Conservation (phyloP, 1,284 basidiomycete species). For the Neolentinus lepideus region DNA sequence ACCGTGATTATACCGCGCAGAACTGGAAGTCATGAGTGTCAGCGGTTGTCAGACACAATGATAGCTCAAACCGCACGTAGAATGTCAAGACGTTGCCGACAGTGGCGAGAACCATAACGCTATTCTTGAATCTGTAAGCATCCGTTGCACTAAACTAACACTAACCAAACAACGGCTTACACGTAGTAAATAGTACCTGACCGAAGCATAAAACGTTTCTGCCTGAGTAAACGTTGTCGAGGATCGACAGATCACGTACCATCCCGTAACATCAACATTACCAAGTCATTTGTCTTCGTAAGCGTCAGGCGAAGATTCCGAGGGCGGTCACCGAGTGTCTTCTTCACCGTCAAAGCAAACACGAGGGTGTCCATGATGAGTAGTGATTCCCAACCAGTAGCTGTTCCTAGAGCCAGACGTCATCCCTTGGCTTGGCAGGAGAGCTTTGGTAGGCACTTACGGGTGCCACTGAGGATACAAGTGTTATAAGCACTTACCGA, state of each 20-base stretch:
- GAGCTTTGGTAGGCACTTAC: background rate
- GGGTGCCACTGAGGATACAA: background rate
- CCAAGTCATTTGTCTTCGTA: background rate
- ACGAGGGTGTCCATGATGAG: conserved; percentile 13
- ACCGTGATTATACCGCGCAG: background rate
- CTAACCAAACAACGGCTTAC: background rate
- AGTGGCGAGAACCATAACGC: conserved; percentile 9
- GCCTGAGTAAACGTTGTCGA: background rate
- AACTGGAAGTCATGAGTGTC: background rate
- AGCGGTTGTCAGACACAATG: background rate
- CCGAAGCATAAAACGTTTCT: background rate
- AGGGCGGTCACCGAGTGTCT: conserved; percentile 3
- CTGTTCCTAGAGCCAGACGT: background rate
- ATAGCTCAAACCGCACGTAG: background rate
- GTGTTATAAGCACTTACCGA: background rate
- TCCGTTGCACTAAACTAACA: background rate
- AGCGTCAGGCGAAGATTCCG: background rate
- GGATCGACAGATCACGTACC: conserved; percentile 10
- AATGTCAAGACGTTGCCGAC: background rate
- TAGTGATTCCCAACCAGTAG: conserved; percentile 8
- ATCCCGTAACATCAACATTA: conserved; percentile 13
- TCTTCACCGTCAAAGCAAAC: conserved; percentile 14
- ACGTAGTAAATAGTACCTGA: background rate
- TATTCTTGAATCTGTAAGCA: background rate
- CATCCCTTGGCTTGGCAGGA: too few relatives aligned